A percentile compares a stretch with the other conserved stretches of the same genome.
Evolutionary conservation across 2,329 filamentous ascomycete genomes (phyloP).

Genomic region (Xylariaceae sp.): DNA sequence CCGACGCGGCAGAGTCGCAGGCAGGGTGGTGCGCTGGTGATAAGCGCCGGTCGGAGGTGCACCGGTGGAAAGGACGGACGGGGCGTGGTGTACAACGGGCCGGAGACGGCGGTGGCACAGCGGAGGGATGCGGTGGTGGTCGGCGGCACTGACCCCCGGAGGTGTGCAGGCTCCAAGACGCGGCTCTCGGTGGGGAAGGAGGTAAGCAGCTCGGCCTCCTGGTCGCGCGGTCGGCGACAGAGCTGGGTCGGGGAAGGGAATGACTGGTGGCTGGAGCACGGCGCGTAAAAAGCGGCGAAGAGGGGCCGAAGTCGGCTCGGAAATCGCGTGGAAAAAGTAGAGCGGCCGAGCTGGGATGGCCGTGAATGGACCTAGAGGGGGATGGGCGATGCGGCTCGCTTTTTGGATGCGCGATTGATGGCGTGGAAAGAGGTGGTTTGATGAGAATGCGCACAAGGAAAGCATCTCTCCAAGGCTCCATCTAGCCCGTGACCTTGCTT

Average conservation of each 20-base stretch:
- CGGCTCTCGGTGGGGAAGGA: constrained; percentile 7
- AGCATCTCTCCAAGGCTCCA: constrained; percentile 20
- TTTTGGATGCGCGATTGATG: constrained; percentile 51
- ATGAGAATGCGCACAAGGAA: constrained; percentile 26
- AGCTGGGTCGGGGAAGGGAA: not conserved
- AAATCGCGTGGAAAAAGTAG: constrained; percentile 48
- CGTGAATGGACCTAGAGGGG: constrained; percentile 51
- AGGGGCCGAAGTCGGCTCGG: constrained; percentile 36
- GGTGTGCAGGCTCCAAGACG: not conserved
- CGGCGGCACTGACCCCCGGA: not conserved
- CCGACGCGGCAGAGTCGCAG: constrained; percentile 4
- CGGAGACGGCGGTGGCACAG: constrained; percentile 9
- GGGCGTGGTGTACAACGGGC: constrained; percentile 7
- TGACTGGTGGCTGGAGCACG: constrained; percentile 21
- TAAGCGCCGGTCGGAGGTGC: no score
- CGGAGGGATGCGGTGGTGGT: constrained; percentile 9
- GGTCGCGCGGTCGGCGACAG: constrained; percentile 3
- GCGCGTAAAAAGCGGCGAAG: constrained; percentile 26
- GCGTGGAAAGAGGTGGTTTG: constrained; percentile 30
- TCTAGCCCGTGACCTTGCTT: constrained; percentile 26
- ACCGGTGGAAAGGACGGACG: no score
- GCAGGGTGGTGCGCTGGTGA: constrained; percentile 6
- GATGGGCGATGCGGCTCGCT: constrained; percentile 46
- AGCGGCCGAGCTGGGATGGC: constrained; percentile 47
- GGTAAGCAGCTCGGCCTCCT: constrained; percentile 3